Evolutionary conservation across 2,329 filamentous ascomycete genomes (phyloP), one percentile per base, ranked within the genome.

Genomic region (Phoma sp.): DNA sequence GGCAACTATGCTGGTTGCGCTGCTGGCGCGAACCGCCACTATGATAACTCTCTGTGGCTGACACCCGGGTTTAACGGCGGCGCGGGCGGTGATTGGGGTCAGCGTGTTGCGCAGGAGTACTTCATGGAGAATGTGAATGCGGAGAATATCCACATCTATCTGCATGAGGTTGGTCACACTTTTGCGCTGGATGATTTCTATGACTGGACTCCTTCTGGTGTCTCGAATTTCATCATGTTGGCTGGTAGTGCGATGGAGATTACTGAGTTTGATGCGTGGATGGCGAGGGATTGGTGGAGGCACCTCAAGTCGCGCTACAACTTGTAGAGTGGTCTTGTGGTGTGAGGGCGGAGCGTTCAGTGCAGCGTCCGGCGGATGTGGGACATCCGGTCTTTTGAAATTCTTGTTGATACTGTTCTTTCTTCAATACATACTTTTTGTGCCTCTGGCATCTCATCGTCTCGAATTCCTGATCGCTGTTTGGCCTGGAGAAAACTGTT

Each of bases 221-320:
- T 76, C 26, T 61, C 64, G 7, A 77, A 69, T 61, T 81, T 81
- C 65, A 72, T 81, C 57, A 80, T 81, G 79, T 61, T 74, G 37
- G 77, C 79, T 40, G 79, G 79, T 4, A 75, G 74, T 38, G 67
- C 79, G 1, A 67, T 61, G 17, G 53, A 71, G 39, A 72, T 81
- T 17, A 81, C 79, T 2, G 78, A 81, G 34, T 81, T 81, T 42
- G 79, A 81, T 46, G 77, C 76, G 17, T 81, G 79, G 79, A 81
- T 81, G 78, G 62, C 77, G 39, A 65, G 78, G 1, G 77, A 81
- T 61, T 81, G 78, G 77, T 81, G 78, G 78, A 71, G 71, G 58
- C 68, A 75, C 49, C 47, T 74, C 32, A 71, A 71, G 60, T 53
- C 45, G 7, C 48, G 60, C 32, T 64, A 61, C 45, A 49, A 53